Percentiles rank a stretch among this genome's conserved stretches.
Evolutionary conservation across 768 basidiomycete genomes (phyloP).

Genomic region (Amanita inopinata): DNA sequence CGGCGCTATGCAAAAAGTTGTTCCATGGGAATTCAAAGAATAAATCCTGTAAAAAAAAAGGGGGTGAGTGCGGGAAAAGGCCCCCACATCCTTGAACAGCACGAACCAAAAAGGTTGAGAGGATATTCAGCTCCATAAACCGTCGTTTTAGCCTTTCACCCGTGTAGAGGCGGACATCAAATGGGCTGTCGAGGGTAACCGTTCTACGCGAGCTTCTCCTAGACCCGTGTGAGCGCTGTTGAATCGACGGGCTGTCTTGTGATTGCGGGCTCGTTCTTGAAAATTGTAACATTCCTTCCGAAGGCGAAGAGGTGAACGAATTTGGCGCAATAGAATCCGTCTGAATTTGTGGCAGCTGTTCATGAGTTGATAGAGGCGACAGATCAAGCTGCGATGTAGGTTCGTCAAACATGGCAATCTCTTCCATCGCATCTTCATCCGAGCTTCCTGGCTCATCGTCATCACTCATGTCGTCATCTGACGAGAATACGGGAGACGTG

Average conservation of each 20-base stretch:
- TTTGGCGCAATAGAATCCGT: constrained; percentile 22
- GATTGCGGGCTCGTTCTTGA: constrained; percentile 17
- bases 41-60: constrained; percentile 50
- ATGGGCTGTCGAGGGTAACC: constrained; percentile 21
- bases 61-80: not conserved
- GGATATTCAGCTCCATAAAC: constrained; percentile 65
- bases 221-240: constrained; percentile 26
- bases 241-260: constrained; percentile 12
- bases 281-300: constrained; percentile 19
- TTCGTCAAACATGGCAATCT: constrained; percentile 70
- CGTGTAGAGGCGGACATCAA: constrained; percentile 36
- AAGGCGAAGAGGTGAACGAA: constrained; percentile 18
- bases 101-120: constrained; percentile 71
- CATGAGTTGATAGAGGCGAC: constrained; percentile 19
- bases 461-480: constrained; percentile 52
- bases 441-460: constrained; percentile 61
- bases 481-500: constrained; percentile 32
- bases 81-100: constrained; percentile 12
- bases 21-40: constrained; percentile 98
- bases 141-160: constrained; percentile 77
- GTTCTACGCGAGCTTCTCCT: constrained; percentile 47
- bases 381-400: constrained; percentile 26
- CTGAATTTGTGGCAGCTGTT: constrained; percentile 23
- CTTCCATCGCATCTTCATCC: constrained; percentile 76
- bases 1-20: constrained; percentile 93